phyloP scores from a whole-genome alignment of 768 basidiomycete genomes.

The Podaxis sp. region DNA sequence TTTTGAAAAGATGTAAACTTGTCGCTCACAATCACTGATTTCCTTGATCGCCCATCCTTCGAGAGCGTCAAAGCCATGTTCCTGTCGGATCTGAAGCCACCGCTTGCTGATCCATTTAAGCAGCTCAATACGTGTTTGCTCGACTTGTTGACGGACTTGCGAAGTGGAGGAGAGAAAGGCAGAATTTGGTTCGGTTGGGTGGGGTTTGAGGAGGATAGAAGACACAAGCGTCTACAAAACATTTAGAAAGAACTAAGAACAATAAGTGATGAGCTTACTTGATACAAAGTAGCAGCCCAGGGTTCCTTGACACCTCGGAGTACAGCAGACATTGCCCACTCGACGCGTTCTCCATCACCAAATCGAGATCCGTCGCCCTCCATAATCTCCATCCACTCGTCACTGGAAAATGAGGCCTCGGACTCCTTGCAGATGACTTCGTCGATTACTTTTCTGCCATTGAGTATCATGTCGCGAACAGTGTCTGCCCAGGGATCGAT shows the following conservation, averaged over 20 bases:
- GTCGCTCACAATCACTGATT: slow-evolving; percentile 69
- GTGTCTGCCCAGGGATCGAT: slow-evolving; percentile 74
- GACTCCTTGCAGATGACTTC: slow-evolving; percentile 57
- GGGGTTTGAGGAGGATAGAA: slow-evolving; percentile 66
- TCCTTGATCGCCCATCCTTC: slow-evolving; percentile 89
- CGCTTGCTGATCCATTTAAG: slow-evolving; percentile 73
- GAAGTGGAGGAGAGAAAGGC: slow-evolving; percentile 72
- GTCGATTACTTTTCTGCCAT: slow-evolving; percentile 61
- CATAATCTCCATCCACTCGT: slow-evolving; percentile 76
- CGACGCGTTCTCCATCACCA: slow-evolving; percentile 76
- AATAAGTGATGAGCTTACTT: slow-evolving; percentile 40
- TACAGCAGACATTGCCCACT: slow-evolving; percentile 68
- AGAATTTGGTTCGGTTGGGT: slow-evolving; percentile 52
- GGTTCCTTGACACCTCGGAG: slow-evolving; percentile 60
- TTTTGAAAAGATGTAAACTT: not conserved
- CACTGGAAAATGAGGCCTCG: slow-evolving; percentile 61
- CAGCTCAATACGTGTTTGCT: slow-evolving; percentile 66
- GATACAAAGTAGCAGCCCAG: slow-evolving; percentile 72
- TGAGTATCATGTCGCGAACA: slow-evolving; percentile 64
- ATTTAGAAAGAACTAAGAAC: not conserved
- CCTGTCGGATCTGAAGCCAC: slow-evolving; percentile 73
- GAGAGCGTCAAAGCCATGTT: slow-evolving; percentile 79
- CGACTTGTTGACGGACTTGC: slow-evolving; percentile 67
- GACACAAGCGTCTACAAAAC: slow-evolving; percentile 63
- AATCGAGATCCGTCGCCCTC: slow-evolving; percentile 71